These are phyloP conservation scores for Oryza longistaminata DNA, from an alignment of 176 grass and related monocot species.

Conservation along the genomic window DNA sequence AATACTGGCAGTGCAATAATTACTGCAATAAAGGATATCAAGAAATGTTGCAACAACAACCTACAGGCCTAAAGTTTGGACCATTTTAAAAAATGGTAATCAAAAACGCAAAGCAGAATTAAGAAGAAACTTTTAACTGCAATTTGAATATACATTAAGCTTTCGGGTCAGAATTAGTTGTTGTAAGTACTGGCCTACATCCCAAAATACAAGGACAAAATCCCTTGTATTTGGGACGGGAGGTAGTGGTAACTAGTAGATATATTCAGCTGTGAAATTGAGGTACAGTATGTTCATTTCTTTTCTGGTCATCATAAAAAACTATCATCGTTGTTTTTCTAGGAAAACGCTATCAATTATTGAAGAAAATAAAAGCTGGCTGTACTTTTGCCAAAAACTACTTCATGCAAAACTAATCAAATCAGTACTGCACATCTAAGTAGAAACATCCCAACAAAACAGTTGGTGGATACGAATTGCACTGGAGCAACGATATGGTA, in stretches of 20 bases:
- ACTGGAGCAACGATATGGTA: neutral
- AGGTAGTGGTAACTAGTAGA: neutral
- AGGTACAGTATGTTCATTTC: neutral
- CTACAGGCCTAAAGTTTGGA: neutral
- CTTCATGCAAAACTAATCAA: neutral
- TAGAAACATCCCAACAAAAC: neutral
- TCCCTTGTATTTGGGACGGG: too few species aligned
- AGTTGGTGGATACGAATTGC: neutral
- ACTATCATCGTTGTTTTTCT: neutral
- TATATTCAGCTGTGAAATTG: neutral
- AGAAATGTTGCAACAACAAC: neutral
- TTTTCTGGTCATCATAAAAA: neutral
- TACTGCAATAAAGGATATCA: neutral
- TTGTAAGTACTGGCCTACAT: neutral
- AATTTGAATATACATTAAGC: neutral
- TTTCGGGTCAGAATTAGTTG: neutral
- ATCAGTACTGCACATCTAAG: neutral
- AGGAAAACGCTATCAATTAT: neutral
- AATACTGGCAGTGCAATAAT: neutral
- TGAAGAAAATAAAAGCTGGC: neutral
- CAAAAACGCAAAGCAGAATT: neutral
- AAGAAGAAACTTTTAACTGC: neutral
- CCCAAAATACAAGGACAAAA: too few species aligned
- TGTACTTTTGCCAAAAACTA: neutral
- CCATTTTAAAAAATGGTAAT: neutral